Base-by-base conservation (phyloP, 1,139 yeast species). In the Lipomyces yarrowii region DNA sequence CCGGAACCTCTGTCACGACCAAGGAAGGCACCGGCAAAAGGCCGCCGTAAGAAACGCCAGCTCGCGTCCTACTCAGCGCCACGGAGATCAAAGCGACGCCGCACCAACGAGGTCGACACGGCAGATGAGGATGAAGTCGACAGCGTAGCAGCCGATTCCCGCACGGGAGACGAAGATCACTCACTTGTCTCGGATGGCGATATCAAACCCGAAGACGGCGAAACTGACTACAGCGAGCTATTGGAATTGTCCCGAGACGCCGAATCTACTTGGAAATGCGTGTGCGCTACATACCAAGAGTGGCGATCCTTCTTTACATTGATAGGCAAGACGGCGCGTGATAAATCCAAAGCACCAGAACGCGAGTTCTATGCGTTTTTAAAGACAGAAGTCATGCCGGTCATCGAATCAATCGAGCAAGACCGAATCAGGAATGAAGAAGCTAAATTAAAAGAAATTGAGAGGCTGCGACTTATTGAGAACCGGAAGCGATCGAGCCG, bases 221-320 rank as follows among this genome's bases (percentile, higher is more conserved):
- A 32, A 3, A 54, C n/a, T 23, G 59, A 60, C 23, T 57, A 30
- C 56, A 13, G 56, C 23, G 65, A 60, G 35, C 56, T 60, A 23
- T 52, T 55, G 23, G 64, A 58, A 67, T 60, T 37, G 62, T 73
- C 46, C 56, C 71, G 67, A 60, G 68, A 26, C 70, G 70, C 59
- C 56, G 74, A 73, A 37, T 71, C 72, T 5, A 71, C 69, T 21
- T 77, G 80, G 79, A 61, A 67, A 51, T 77, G 79, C 62, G 72
- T 78, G 2, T 77, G 80, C 64, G 76, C 75, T 67, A 71, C 74
- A 56, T 70, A 74, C 42, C 70, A 66, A 11, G 73, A 74, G 18
- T 78, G 80, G 80, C 64, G 69, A 42, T 67, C 42, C 32, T 73
- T 77, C 57, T 54, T 76, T n/a, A 68, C 63, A 4, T 53, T 61